A percentile compares a stretch with the other conserved stretches of the same genome.
Conservation (phyloP, 768 basidiomycete genomes). For the Rhodosporidiobolus sp. region DNA sequence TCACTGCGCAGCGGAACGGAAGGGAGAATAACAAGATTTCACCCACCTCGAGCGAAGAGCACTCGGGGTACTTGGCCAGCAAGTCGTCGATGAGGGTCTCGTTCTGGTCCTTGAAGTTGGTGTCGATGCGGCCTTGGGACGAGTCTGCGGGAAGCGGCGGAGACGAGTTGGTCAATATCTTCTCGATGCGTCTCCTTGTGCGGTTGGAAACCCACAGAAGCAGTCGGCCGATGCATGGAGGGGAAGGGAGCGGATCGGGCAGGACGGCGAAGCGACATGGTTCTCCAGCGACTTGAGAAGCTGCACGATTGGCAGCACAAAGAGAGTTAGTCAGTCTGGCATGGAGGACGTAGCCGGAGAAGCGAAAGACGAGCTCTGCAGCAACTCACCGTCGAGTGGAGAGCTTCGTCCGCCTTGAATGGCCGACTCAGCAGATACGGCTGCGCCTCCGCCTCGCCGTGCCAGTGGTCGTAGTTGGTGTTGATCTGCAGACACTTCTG, state of each 20-base stretch:
- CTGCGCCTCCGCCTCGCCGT: slow-evolving; percentile 50
- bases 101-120: slow-evolving; percentile 75
- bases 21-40: not conserved
- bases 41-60: slow-evolving; percentile 68
- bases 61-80: slow-evolving; percentile 55
- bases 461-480: slow-evolving; percentile 74
- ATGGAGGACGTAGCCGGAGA: not conserved
- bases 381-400: slow-evolving; percentile 56
- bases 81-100: slow-evolving; percentile 61
- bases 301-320: not conserved
- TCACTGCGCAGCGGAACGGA: not conserved
- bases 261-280: slow-evolving; percentile 47
- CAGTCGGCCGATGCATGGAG: slow-evolving; percentile 81
- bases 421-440: slow-evolving; percentile 68
- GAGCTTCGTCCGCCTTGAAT: slow-evolving; percentile 56
- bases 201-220: slow-evolving; percentile 51
- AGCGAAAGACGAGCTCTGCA: not conserved
- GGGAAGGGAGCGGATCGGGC: slow-evolving; percentile 51
- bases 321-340: too few relatives aligned
- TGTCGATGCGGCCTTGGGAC: slow-evolving; percentile 71
- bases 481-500: slow-evolving; percentile 64
- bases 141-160: slow-evolving; percentile 57
- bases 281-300: not conserved
- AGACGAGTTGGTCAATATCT: too few relatives aligned
- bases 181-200: too few relatives aligned